Conservation (phyloP, 140 eudicot genomes). For the Ambrosia hybrid region DNA sequence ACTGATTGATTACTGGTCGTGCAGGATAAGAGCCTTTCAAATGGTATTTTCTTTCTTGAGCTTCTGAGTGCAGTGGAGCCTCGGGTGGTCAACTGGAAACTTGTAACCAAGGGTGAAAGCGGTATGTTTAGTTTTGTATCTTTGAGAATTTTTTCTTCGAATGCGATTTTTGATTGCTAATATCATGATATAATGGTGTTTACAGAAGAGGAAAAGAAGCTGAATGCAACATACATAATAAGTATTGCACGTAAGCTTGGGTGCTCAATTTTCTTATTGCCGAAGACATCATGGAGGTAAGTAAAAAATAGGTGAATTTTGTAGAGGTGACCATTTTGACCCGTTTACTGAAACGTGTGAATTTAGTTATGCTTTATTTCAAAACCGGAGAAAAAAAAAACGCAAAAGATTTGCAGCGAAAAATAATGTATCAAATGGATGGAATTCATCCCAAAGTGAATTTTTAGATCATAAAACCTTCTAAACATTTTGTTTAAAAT, state of each 20-base stretch:
- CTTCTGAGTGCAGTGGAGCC: constrained; percentile 93
- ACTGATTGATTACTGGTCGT: not conserved
- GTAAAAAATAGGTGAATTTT: not conserved
- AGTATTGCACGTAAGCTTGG: constrained; percentile 98
- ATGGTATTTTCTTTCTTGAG: constrained; percentile 88
- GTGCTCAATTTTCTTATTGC: constrained; percentile 85
- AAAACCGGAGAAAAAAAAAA: not conserved
- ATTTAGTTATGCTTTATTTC: constrained; percentile 8
- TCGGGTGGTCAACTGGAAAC: constrained; percentile 93
- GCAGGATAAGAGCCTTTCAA: constrained; percentile 88
- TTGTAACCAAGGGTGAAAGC: constrained; percentile 90
- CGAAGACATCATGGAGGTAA: constrained; percentile 98
- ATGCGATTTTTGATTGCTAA: not conserved
- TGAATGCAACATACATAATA: constrained; percentile 91
- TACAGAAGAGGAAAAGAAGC: constrained; percentile 85
- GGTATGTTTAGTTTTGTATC: constrained; percentile 39
- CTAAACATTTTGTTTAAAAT: not conserved
- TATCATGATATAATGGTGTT: constrained; percentile 10
- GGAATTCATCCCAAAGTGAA: constrained; percentile 1
- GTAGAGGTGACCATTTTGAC: not conserved
- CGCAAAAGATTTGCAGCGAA: not conserved
- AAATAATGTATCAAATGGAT: not conserved
- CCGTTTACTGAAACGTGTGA: not conserved
- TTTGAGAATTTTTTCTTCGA: not conserved
- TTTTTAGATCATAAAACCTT: constrained; percentile 6